These are phyloP conservation scores for Metschnikowia amazonensis DNA, from an alignment of 805 yeast species.

Conservation along the genomic window DNA sequence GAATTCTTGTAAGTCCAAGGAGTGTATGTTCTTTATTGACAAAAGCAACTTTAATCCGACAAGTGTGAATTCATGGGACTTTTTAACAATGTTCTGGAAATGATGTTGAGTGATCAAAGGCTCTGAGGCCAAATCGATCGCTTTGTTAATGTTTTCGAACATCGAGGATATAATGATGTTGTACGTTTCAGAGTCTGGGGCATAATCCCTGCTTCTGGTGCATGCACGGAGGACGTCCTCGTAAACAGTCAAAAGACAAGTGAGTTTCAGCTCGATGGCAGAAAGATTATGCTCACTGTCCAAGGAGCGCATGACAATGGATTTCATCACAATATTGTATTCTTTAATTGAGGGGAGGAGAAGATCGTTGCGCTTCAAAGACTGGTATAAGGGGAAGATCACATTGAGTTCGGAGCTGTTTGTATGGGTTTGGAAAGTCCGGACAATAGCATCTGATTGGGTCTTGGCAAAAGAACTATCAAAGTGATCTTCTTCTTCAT, in stretches of 20 bases:
- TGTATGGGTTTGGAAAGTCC: constrained; percentile 15
- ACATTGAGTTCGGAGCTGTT: constrained; percentile 26
- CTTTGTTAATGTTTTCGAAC: constrained; percentile 44
- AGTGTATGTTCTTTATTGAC: constrained; percentile 40
- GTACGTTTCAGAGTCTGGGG: constrained; percentile 57
- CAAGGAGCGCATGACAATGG: constrained; percentile 49
- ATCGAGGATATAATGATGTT: constrained; percentile 46
- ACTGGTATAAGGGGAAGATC: constrained; percentile 40
- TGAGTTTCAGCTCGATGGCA: constrained; percentile 56
- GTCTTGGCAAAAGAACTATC: constrained; percentile 19
- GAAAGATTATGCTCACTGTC: constrained; percentile 27
- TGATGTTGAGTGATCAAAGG: constrained; percentile 43
- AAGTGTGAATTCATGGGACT: constrained; percentile 42
- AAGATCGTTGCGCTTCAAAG: constrained; percentile 34
- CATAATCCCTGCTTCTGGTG: constrained; percentile 24
- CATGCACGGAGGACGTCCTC: constrained; percentile 51
- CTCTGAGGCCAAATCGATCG: constrained; percentile 38
- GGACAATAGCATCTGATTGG: constrained; percentile 21
- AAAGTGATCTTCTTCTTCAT: constrained; percentile 14
- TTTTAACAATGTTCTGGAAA: constrained; percentile 43
- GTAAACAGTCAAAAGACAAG: constrained; percentile 60
- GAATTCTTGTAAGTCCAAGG: constrained; percentile 29
- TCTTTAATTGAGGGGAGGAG: constrained; percentile 48
- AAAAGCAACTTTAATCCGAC: constrained; percentile 43
- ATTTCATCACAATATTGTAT: constrained; percentile 52